These are phyloP conservation scores for Suhomyces guaymorum DNA, from an alignment of 1,139 yeast genomes.

Conservation along the genomic window DNA sequence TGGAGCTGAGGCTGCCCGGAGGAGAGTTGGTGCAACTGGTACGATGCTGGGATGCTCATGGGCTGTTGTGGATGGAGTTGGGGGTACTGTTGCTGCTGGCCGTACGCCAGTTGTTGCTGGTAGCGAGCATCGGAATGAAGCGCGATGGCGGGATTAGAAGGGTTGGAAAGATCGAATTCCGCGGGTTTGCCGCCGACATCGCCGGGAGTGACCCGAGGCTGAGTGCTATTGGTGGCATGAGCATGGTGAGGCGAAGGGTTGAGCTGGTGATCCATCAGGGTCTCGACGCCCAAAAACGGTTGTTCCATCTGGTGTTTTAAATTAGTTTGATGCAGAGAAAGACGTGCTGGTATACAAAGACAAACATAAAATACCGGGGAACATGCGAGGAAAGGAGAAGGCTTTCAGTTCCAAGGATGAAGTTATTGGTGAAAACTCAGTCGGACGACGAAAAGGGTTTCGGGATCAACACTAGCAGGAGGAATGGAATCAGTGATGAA, in stretches of 20 bases:
- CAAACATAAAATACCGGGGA: neutral
- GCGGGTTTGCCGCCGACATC: slow-evolving; percentile 3
- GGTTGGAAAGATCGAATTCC: slow-evolving; percentile 21
- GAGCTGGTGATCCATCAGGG: slow-evolving; percentile 27
- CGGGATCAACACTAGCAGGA: too few relatives aligned
- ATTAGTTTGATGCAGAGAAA: neutral
- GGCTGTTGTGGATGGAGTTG: slow-evolving; percentile 13
- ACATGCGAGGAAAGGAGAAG: neutral
- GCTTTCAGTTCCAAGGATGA: too few relatives aligned
- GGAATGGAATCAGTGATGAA: neutral
- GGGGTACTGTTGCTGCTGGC: slow-evolving; percentile 13
- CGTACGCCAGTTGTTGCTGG: slow-evolving; percentile 13
- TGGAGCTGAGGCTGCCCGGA: slow-evolving; percentile 13
- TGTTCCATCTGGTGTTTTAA: slow-evolving; percentile 31
- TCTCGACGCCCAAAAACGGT: slow-evolving; percentile 34
- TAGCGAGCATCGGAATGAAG: slow-evolving; percentile 15
- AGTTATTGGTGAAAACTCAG: too few relatives aligned
- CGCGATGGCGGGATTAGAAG: slow-evolving; percentile 23
- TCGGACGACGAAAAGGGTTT: too few relatives aligned
- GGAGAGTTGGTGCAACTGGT: slow-evolving; percentile 14
- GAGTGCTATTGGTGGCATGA: slow-evolving; percentile 8
- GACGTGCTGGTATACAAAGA: neutral
- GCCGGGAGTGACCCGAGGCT: slow-evolving; percentile 9
- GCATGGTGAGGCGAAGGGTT: slow-evolving; percentile 15
- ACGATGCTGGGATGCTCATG: slow-evolving; percentile 14